phyloP scores from a whole-genome alignment of 2,329 filamentous ascomycete genomes.

The Teratosphaeria viscida region DNA sequence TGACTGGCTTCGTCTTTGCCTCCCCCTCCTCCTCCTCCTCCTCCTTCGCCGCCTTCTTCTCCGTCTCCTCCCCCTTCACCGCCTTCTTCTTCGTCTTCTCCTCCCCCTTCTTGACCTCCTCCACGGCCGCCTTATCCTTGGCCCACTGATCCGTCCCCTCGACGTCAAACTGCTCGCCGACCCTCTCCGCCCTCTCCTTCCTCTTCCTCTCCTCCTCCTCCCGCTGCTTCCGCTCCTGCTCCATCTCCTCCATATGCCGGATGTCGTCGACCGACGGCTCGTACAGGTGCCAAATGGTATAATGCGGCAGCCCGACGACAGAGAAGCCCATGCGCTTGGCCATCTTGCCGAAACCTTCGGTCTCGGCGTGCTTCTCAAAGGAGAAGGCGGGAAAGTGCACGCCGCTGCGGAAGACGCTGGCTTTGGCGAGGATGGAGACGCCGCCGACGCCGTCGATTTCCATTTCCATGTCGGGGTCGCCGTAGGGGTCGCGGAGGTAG shows the following conservation, averaged over 20 bases:
- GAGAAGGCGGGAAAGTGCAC: constrained; percentile 98
- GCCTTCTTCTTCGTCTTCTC: background rate
- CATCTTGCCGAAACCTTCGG: constrained; percentile 99
- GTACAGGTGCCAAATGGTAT: constrained; percentile 99
- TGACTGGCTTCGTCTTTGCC: background rate
- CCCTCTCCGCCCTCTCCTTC: constrained; percentile 61
- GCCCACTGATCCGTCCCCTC: constrained; percentile 76
- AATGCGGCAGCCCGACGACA: constrained; percentile 90
- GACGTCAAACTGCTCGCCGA: constrained; percentile 71
- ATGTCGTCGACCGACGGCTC: constrained; percentile 98
- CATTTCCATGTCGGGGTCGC: constrained; percentile 99
- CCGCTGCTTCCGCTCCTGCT: constrained; percentile 66
- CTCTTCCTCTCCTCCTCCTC: constrained; percentile 72
- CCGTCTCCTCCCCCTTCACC: background rate
- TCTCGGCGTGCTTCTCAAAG: constrained; percentile 97
- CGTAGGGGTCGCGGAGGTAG: constrained; percentile 91
- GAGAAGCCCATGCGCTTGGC: constrained; percentile 92
- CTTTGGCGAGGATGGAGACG: constrained; percentile 94
- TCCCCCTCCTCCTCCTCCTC: background rate
- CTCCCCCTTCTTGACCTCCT: constrained; percentile 4
- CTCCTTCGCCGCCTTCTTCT: background rate
- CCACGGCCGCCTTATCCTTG: constrained; percentile 71
- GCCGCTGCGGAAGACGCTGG: constrained; percentile 84
- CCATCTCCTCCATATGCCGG: constrained; percentile 98
- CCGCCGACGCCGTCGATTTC: constrained; percentile 96